Evolutionary conservation across 192 early-diverging fungal species (phyloP), one percentile per base, ranked within the genome.

Genomic region (Coemansia sp.): DNA sequence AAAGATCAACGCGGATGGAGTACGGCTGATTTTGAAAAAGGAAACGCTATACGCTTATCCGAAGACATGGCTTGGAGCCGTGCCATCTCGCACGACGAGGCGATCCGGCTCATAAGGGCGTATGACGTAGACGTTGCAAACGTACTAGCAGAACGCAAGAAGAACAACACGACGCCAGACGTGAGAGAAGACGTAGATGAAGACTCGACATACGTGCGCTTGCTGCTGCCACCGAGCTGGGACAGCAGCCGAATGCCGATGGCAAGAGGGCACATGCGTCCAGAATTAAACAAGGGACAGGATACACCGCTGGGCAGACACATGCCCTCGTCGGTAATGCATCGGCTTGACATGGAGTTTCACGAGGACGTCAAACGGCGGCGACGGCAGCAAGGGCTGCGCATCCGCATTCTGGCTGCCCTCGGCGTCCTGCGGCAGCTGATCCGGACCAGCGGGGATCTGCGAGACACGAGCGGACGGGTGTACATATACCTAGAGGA

Each of bases 291-390:
- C 35, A 55, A 19, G 14, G 38, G 11, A 8, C 25, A 46, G 43
- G 15, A 57, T 5, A 9, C 5, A 8, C 7, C 33, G 13, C 34
- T 57, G 6, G 55, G 71, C 2, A 41, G 49, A 11, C 50, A 62
- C 23, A 81, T 81, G 78, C 78, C 78, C 19, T 81, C 78, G 50
- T 71, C 78, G 32, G 60, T 81, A 46, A 81, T 81, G 78, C 63
- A 35, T 35, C 65, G 63, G 14, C 65, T 75, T 4, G 54, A 59
- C 10, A 58, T 81, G 19, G 50, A 60, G 49, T 66, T 67, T 17
- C 60, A 66, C 36, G 38, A 36, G 19, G 78, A 75, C 7, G 59
- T 69, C 29, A 60, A 42, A 33, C 61, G 63, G 36, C 73, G 69
- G 41, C 62, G 78, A 23, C 78, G 62, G 54, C 73, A 62, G 40